Conservation (phyloP, 352 stramenopile species). For the Thraustochytrium sp. region DNA sequence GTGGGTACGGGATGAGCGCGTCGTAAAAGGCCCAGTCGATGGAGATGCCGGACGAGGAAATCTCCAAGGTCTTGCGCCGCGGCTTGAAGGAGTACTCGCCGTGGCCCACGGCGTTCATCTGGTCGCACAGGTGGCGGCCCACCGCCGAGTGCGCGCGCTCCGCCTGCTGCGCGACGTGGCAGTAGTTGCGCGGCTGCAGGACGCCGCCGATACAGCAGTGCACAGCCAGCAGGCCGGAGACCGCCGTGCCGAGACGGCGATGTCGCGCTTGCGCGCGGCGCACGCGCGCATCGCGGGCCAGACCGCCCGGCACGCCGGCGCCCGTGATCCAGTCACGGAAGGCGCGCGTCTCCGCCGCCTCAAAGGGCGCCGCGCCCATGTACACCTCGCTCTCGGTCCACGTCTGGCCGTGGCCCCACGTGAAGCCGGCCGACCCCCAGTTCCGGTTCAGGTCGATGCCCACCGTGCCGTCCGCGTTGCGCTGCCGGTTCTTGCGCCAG, state of each 20-base stretch:
- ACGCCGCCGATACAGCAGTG: slow-evolving; percentile 33
- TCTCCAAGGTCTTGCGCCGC: slow-evolving; percentile 29
- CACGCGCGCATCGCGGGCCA: background rate
- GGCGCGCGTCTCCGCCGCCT: background rate
- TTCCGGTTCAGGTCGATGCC: slow-evolving; percentile 36
- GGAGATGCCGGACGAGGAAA: slow-evolving; percentile 25
- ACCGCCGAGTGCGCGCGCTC: background rate
- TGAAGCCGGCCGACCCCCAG: slow-evolving; percentile 14
- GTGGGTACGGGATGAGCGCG: slow-evolving; percentile 21
- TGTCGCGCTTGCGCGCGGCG: background rate
- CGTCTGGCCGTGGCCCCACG: slow-evolving; percentile 32
- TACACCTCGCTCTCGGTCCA: slow-evolving; percentile 36
- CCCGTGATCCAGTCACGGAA: slow-evolving; percentile 4
- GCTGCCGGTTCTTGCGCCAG: slow-evolving; percentile 37
- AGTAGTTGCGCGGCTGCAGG: slow-evolving; percentile 38
- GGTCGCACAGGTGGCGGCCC: background rate
- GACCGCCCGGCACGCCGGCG: background rate
- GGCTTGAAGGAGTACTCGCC: slow-evolving; percentile 35
- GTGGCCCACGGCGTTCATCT: slow-evolving; percentile 30
- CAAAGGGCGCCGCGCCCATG: slow-evolving; percentile 14
- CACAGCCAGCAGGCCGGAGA: background rate
- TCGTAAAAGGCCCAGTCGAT: slow-evolving; percentile 42
- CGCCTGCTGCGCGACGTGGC: background rate
- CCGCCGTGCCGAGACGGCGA: background rate
- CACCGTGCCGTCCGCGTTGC: background rate